Conservation (phyloP, 768 basidiomycete genomes). For the Kwoniella dejecticola region DNA sequence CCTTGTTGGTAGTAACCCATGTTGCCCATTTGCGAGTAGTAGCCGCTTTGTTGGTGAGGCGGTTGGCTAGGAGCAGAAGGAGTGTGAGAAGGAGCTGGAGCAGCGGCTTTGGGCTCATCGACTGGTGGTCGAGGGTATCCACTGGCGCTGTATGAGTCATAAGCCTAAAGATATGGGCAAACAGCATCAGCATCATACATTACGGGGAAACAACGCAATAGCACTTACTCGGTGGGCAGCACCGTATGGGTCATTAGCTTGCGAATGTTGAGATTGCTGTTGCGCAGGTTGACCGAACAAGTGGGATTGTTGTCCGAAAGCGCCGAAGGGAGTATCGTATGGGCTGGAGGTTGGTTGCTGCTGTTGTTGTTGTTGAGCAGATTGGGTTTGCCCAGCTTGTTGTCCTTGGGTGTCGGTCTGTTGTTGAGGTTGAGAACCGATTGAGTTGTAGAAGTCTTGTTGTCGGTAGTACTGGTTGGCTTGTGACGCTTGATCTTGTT, state of each 20-base stretch:
- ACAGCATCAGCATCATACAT: too few relatives aligned
- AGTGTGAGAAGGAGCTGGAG: conserved; percentile 36
- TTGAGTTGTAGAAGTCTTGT: conserved; percentile 40
- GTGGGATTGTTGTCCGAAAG: conserved; percentile 44
- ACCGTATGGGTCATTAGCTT: conserved; percentile 45
- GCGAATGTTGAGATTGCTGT: conserved; percentile 38
- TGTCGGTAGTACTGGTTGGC: conserved; percentile 43
- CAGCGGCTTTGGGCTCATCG: conserved; percentile 49
- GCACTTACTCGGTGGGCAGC: conserved; percentile 48
- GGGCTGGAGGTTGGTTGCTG: conserved; percentile 30
- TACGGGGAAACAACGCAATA: too few relatives aligned
- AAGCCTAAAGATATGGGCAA: too few relatives aligned
- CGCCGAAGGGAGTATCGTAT: conserved; percentile 42
- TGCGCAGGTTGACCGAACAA: conserved; percentile 41
- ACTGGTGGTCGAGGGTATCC: conserved; percentile 51
- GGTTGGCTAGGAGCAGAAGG: conserved; percentile 30
- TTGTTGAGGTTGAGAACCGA: conserved; percentile 35
- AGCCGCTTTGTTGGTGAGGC: conserved; percentile 48
- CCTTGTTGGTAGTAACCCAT: conserved; percentile 53
- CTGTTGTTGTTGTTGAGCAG: conserved; percentile 10
- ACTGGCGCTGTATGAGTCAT: conserved; percentile 53
- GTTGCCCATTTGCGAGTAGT: conserved; percentile 49
- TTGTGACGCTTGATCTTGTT: conserved; percentile 29
- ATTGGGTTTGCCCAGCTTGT: conserved; percentile 22
- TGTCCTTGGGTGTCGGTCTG: conserved; percentile 33